A percentile compares a stretch with the other conserved stretches of the same genome.
Conservation (phyloP, 1,284 basidiomycete species). For the Erythrobasidium hasegawianum region DNA sequence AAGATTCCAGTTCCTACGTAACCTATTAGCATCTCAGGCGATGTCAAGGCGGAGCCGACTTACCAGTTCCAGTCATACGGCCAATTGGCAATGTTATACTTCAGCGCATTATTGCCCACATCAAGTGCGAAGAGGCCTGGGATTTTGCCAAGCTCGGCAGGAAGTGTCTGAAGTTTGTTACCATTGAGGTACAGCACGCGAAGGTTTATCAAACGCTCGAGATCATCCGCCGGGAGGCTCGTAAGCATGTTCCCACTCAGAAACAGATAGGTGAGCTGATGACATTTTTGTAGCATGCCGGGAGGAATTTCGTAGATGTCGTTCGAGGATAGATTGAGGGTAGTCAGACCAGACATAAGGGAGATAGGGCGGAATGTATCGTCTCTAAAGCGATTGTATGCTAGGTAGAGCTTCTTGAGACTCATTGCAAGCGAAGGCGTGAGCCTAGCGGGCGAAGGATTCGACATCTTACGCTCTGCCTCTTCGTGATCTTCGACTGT, state of each 20-base stretch:
- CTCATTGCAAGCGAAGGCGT: slow-evolving; percentile 64
- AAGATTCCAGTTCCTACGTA: slow-evolving; percentile 85
- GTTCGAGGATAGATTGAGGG: slow-evolving; percentile 94
- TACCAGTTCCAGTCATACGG: slow-evolving; percentile 99
- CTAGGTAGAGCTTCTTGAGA: slow-evolving; percentile 74
- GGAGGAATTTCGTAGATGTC: slow-evolving; percentile 84
- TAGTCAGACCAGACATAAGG: slow-evolving; percentile 68
- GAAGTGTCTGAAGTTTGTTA: slow-evolving; percentile 88
- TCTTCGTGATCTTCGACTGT: slow-evolving; percentile 35
- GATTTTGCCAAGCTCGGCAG: slow-evolving; percentile 82
- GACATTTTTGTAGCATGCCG: slow-evolving; percentile 67
- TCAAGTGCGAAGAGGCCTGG: slow-evolving; percentile 78
- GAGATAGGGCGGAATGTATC: slow-evolving; percentile 72
- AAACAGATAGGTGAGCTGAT: slow-evolving; percentile 76
- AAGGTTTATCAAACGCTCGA: slow-evolving; percentile 65
- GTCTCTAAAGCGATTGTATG: slow-evolving; percentile 83
- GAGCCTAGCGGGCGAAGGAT: slow-evolving; percentile 36
- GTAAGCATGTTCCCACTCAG: slow-evolving; percentile 90
- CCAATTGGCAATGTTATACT: slow-evolving; percentile 98
- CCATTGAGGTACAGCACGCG: slow-evolving; percentile 84
- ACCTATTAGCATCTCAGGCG: slow-evolving; percentile 3
- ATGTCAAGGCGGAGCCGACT: too few relatives aligned
- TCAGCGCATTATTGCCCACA: slow-evolving; percentile 88
- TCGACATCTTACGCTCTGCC: slow-evolving; percentile 42
- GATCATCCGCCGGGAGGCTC: slow-evolving; percentile 81